Conservation (phyloP, 129 eudicot species). For the Heracleum sosnowskyi region DNA sequence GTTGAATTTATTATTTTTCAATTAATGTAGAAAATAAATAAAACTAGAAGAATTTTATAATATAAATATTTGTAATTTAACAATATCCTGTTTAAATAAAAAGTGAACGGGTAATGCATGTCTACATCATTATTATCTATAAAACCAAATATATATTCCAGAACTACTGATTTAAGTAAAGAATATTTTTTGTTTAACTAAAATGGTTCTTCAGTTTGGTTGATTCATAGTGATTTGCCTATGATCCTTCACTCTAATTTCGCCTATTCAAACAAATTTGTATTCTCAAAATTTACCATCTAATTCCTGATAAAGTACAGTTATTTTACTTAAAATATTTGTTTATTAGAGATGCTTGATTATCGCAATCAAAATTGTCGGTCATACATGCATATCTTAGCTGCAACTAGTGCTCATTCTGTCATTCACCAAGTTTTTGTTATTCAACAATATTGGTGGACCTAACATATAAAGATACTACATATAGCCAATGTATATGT, state of each 20-base stretch:
- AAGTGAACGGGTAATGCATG: background rate
- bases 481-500: background rate
- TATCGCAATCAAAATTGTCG: background rate
- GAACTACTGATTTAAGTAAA: background rate
- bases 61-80: too few relatives aligned
- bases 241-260: background rate
- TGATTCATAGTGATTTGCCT: background rate
- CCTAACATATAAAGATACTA: background rate
- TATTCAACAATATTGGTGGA: background rate
- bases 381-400: background rate
- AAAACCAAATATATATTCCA: background rate
- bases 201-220: background rate
- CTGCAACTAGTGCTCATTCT: background rate
- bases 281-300: background rate
- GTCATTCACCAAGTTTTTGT: background rate
- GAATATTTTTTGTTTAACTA: background rate
- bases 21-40: too few relatives aligned
- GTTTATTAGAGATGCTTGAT: background rate
- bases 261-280: background rate
- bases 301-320: background rate
- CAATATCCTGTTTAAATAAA: too few relatives aligned
- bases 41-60: too few relatives aligned
- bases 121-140: background rate
- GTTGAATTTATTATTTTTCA: too few relatives aligned
- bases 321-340: background rate